These are phyloP conservation scores for Termitomyces bulborhizus DNA, from an alignment of 768 basidiomycete species.

Conservation along the genomic window DNA sequence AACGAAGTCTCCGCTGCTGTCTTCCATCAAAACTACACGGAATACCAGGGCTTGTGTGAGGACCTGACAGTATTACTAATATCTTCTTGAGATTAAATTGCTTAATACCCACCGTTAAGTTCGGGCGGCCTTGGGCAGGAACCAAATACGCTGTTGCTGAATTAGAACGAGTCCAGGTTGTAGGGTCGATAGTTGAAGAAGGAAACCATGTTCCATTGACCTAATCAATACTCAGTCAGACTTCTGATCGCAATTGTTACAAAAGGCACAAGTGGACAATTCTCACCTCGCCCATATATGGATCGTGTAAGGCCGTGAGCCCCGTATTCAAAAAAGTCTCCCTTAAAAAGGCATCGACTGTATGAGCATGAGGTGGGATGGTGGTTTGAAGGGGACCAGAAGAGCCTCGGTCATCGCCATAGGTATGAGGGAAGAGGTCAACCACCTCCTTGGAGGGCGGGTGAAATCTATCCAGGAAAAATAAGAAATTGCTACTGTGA, in stretches of 20 bases:
- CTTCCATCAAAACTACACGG: slow-evolving; percentile 19
- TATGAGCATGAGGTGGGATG: slow-evolving; percentile 20
- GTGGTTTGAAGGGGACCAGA: slow-evolving; percentile 24
- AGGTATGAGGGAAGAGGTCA: slow-evolving; percentile 21
- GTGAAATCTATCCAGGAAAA: slow-evolving; percentile 17
- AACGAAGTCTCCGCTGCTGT: slow-evolving; percentile 14
- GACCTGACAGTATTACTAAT: slow-evolving; percentile 3
- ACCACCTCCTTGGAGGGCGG: slow-evolving; percentile 20
- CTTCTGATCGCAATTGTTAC: neutral
- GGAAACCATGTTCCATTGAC: slow-evolving; percentile 15
- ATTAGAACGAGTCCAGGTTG: slow-evolving; percentile 21
- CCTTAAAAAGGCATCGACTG: slow-evolving; percentile 20
- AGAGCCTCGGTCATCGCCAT: slow-evolving; percentile 18
- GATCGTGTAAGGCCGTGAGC: slow-evolving; percentile 19
- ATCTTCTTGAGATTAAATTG: no score
- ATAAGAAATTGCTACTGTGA: neutral
- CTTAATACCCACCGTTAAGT: slow-evolving; percentile 10
- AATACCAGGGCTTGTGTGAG: slow-evolving; percentile 18
- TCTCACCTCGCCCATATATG: slow-evolving; percentile 24
- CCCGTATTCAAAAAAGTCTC: slow-evolving; percentile 21
- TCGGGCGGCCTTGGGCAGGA: slow-evolving; percentile 5
- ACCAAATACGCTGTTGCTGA: slow-evolving; percentile 21
- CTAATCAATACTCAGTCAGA: slow-evolving; percentile 8
- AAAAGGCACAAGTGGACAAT: neutral
- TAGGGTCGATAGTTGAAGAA: slow-evolving; percentile 17